Conservation (phyloP, 495 filamentous ascomycete species). For the Platismatia glauca region DNA sequence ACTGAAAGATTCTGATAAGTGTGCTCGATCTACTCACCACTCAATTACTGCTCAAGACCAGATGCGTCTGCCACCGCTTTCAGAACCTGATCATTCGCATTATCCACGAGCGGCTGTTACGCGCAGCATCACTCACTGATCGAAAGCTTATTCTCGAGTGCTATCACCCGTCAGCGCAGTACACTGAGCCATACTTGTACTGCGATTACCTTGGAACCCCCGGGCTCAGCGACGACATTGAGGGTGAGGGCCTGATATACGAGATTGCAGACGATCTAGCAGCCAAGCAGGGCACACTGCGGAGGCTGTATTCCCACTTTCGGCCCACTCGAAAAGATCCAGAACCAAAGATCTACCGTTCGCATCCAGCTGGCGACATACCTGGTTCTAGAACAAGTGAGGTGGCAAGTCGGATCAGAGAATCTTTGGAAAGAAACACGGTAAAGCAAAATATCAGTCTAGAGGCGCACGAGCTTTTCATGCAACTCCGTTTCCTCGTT, state of each 20-base stretch:
- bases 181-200: constrained; percentile 58
- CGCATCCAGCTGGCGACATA: constrained; percentile 33
- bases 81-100: constrained; percentile 58
- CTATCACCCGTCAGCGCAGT: constrained; percentile 62
- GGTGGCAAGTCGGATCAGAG: constrained; percentile 8
- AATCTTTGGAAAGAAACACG: constrained; percentile 25
- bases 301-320: constrained; percentile 49
- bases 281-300: constrained; percentile 27
- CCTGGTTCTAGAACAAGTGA: constrained; percentile 33
- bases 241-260: constrained; percentile 36
- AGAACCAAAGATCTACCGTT: constrained; percentile 29
- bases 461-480: constrained; percentile 59
- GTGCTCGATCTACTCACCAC: constrained; percentile 56
- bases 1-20: constrained; percentile 54
- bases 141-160: constrained; percentile 66
- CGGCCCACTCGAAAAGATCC: constrained; percentile 46
- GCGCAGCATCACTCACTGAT: constrained; percentile 46
- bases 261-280: constrained; percentile 25
- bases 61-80: constrained; percentile 56
- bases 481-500: constrained; percentile 57
- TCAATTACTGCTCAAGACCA: constrained; percentile 48
- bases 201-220: constrained; percentile 59
- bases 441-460: constrained; percentile 53
- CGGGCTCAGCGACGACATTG: constrained; percentile 34
- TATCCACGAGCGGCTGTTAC: constrained; percentile 53